These are phyloP conservation scores for Perilla frutescens DNA, from an alignment of 257 asterid species.

Conservation along the genomic window DNA sequence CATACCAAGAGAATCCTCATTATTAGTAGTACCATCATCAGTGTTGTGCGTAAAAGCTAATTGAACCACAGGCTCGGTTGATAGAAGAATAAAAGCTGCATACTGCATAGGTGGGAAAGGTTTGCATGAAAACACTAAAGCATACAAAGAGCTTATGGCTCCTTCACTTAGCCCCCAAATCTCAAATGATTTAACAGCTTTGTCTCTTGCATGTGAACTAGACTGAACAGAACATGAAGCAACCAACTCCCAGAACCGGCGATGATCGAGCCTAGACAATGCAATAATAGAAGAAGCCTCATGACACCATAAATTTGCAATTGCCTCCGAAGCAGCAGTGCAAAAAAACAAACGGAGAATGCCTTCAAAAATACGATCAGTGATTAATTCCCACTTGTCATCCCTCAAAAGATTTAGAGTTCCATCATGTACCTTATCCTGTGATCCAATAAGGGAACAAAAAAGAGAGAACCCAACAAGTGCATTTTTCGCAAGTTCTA, in stretches of 20 bases:
- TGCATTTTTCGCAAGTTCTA: conserved; percentile 80
- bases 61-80: conserved; percentile 67
- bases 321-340: conserved; percentile 81
- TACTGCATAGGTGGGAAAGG: conserved; percentile 81
- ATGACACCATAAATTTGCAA: conserved; percentile 51
- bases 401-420: conserved; percentile 49
- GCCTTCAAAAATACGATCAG: conserved; percentile 80
- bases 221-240: conserved; percentile 75
- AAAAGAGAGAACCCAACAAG: conserved; percentile 77
- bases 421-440: conserved; percentile 49
- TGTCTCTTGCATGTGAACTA: conserved; percentile 85
- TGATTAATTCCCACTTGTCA: conserved; percentile 77
- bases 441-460: conserved; percentile 49
- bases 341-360: conserved; percentile 89
- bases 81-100: conserved; percentile 86
- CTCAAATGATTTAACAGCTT: conserved; percentile 85
- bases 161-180: conserved; percentile 97
- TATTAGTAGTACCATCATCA: conserved; percentile 49
- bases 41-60: conserved; percentile 55
- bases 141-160: conserved; percentile 78
- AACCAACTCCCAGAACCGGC: conserved; percentile 85
- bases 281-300: conserved; percentile 77
- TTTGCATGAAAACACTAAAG: conserved; percentile 73
- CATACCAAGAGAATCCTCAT: conserved; percentile 52
- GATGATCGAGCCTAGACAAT: conserved; percentile 68